Conservation (phyloP, 1,139 yeast genomes). For the Meyerozyma sp. region DNA sequence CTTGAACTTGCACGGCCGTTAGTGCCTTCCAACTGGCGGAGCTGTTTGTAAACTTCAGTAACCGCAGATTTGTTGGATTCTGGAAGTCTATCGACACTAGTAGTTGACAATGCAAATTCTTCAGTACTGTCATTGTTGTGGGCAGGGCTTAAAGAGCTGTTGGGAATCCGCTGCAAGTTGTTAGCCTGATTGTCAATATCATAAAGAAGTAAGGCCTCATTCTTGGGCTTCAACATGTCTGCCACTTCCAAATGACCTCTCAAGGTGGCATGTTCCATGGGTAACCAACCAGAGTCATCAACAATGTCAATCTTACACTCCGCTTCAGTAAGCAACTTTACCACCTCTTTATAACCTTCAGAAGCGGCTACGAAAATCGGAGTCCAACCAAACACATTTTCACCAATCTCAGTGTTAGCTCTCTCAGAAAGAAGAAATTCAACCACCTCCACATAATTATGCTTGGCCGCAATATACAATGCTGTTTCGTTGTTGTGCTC, state of each 20-base stretch:
- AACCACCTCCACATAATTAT: slow-evolving; percentile 52
- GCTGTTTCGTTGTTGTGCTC: slow-evolving; percentile 73
- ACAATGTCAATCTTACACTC: slow-evolving; percentile 52
- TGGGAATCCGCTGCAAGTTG: slow-evolving; percentile 29
- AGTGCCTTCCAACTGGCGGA: slow-evolving; percentile 18
- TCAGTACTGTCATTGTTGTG: slow-evolving; percentile 8
- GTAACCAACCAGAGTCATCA: slow-evolving; percentile 94
- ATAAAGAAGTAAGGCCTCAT: slow-evolving; percentile 29
- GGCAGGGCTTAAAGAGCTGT: slow-evolving; percentile 8
- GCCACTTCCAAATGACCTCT: slow-evolving; percentile 82
- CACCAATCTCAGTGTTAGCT: slow-evolving; percentile 76
- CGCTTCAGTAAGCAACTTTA: slow-evolving; percentile 45
- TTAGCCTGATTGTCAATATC: slow-evolving; percentile 37
- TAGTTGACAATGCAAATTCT: slow-evolving; percentile 6
- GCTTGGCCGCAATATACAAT: slow-evolving; percentile 70
- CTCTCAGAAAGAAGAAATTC: slow-evolving; percentile 46
- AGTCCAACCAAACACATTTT: slow-evolving; percentile 86
- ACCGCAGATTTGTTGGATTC: slow-evolving; percentile 30
- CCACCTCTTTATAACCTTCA: slow-evolving; percentile 67
- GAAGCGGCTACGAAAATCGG: slow-evolving; percentile 89
- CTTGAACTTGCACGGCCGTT: slow-evolving; percentile 9
- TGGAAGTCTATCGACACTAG: slow-evolving; percentile 34
- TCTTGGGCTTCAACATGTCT: slow-evolving; percentile 47
- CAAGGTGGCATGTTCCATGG: slow-evolving; percentile 91
- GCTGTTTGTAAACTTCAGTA: slow-evolving; percentile 36